A percentile compares a stretch with the other conserved stretches of the same genome.
Evolutionary conservation across 2,329 filamentous ascomycete species (phyloP).

Genomic region (Pseudopithomyces chartarum): DNA sequence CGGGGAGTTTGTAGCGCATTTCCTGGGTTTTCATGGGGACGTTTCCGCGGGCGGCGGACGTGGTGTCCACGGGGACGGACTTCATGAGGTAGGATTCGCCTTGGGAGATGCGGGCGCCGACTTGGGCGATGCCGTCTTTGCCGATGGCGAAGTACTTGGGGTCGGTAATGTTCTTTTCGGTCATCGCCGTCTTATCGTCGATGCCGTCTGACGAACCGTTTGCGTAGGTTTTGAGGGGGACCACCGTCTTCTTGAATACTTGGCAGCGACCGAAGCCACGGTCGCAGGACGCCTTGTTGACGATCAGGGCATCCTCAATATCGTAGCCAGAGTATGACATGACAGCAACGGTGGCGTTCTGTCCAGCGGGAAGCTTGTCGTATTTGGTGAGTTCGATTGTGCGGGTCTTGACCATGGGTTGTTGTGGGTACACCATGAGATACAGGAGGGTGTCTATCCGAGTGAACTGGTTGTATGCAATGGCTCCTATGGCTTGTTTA

Average conservation of each 20-base stretch:
- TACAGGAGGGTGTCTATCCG: constrained; percentile 96
- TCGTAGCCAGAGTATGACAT: constrained; percentile 99
- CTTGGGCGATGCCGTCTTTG: constrained; percentile 84
- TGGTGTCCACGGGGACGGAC: constrained; percentile 78
- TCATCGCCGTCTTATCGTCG: constrained; percentile 38
- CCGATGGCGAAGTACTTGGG: constrained; percentile 72
- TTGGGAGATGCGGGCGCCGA: constrained; percentile 76
- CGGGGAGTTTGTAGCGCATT: constrained; percentile 80
- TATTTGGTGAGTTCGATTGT: constrained; percentile 97
- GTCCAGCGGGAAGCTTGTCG: constrained; percentile 93
- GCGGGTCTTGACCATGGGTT: constrained; percentile 95
- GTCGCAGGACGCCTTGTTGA: constrained; percentile 96
- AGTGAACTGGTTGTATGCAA: constrained; percentile 97
- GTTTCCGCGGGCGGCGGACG: constrained; percentile 68
- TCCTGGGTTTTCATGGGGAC: constrained; percentile 64
- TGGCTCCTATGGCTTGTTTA: constrained; percentile 98
- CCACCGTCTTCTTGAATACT: constrained; percentile 93
- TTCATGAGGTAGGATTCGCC: constrained; percentile 93
- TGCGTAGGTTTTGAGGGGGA: constrained; percentile 84
- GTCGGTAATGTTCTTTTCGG: constrained; percentile 53
- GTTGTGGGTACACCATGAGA: constrained; percentile 95
- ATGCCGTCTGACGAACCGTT: constrained; percentile 72
- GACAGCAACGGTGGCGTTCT: constrained; percentile 96
- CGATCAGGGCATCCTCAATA: constrained; percentile 95
- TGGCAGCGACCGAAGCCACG: constrained; percentile 96